These are phyloP conservation scores for Torulaspora globosa DNA, from an alignment of 1,139 yeast species.

Conservation along the genomic window DNA sequence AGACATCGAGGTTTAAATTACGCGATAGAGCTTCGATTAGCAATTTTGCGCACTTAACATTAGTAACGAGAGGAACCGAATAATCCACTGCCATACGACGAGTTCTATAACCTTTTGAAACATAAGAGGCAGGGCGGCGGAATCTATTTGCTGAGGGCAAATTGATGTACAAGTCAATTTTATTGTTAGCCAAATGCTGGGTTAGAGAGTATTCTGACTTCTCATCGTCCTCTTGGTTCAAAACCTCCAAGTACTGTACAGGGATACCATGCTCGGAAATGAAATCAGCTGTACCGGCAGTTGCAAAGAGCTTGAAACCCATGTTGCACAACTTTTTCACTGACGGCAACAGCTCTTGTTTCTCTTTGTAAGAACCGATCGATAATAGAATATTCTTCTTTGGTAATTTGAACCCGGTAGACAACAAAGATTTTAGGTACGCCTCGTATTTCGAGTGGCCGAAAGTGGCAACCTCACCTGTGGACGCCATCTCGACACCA, in stretches of 20 bases:
- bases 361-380: slow-evolving; percentile 97
- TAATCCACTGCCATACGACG: slow-evolving; percentile 99
- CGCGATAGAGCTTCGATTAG: slow-evolving; percentile 89
- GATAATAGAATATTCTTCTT: slow-evolving; percentile 91
- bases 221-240: slow-evolving; percentile 68
- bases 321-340: slow-evolving; percentile 74
- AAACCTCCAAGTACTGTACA: slow-evolving; percentile 88
- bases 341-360: slow-evolving; percentile 85
- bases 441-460: slow-evolving; percentile 97
- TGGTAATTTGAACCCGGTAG: slow-evolving; percentile 94
- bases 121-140: slow-evolving; percentile 98
- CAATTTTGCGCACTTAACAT: slow-evolving; percentile 95
- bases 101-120: slow-evolving; percentile 95
- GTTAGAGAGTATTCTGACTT: slow-evolving; percentile 93
- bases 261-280: slow-evolving; percentile 92
- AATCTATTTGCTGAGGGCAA: slow-evolving; percentile 94
- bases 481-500: slow-evolving; percentile 99
- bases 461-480: slow-evolving; percentile 98
- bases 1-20: slow-evolving; percentile 59
- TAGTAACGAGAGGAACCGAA: slow-evolving; percentile 95
- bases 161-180: slow-evolving; percentile 94
- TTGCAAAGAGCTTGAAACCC: slow-evolving; percentile 90
- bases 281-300: slow-evolving; percentile 99
- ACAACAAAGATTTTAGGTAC: slow-evolving; percentile 85
- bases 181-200: slow-evolving; percentile 92